These are phyloP conservation scores for Rachicladosporium sp. DNA, from an alignment of 2,329 filamentous ascomycete species.

Conservation along the genomic window DNA sequence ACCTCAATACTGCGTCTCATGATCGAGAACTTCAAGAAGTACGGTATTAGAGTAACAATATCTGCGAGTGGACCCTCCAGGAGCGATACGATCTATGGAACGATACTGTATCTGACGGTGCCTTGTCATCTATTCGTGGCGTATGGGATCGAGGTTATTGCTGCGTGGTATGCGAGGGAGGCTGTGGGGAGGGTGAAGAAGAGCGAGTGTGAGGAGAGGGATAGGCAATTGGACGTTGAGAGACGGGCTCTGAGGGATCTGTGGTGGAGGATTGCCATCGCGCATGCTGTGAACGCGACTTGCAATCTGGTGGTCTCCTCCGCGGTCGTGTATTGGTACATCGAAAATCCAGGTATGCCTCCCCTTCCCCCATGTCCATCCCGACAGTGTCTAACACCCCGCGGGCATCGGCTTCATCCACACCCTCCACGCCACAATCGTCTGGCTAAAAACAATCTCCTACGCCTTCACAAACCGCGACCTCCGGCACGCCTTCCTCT, in stretches of 20 bases:
- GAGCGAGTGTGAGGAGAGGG: slow-evolving; percentile 37
- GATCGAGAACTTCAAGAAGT: slow-evolving; percentile 91
- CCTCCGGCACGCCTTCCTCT: slow-evolving; percentile 73
- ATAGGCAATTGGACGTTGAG: slow-evolving; percentile 41
- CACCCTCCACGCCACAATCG: slow-evolving; percentile 83
- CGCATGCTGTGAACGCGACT: slow-evolving; percentile 74
- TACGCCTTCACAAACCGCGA: slow-evolving; percentile 97
- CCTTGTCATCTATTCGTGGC: slow-evolving; percentile 85
- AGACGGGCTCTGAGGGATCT: slow-evolving; percentile 12
- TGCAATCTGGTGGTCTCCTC: slow-evolving; percentile 71
- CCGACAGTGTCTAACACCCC: slow-evolving; percentile 22
- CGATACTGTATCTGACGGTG: slow-evolving; percentile 71
- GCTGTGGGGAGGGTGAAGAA: slow-evolving; percentile 47
- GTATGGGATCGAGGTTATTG: slow-evolving; percentile 76
- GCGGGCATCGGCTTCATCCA: slow-evolving; percentile 77
- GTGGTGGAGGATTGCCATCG: slow-evolving; percentile 69
- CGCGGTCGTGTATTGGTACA: slow-evolving; percentile 75
- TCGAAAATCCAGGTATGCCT: slow-evolving; percentile 58
- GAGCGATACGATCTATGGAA: slow-evolving; percentile 63
- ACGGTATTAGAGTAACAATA: slow-evolving; percentile 87
- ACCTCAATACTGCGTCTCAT: slow-evolving; percentile 88
- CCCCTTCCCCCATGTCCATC: no score
- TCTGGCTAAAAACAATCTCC: slow-evolving; percentile 91
- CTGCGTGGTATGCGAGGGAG: slow-evolving; percentile 64
- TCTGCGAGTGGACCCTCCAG: slow-evolving; percentile 65